These are phyloP conservation scores for Morella rubra DNA, from an alignment of 306 rosid species.

Conservation along the genomic window DNA sequence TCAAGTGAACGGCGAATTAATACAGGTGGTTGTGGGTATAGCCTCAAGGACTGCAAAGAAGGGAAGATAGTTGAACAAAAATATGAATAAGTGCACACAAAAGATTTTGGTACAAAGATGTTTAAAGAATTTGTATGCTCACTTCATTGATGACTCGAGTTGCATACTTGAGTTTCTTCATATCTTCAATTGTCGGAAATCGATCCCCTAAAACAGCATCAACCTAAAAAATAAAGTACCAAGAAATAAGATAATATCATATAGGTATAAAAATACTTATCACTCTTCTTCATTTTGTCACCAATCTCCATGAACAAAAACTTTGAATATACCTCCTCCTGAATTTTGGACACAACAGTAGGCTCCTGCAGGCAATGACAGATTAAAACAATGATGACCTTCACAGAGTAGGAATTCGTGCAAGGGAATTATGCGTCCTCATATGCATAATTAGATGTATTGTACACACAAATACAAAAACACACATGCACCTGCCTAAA, in stretches of 20 bases:
- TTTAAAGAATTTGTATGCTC: slow-evolving; percentile 32
- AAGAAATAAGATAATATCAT: slow-evolving; percentile 7
- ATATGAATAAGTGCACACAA: slow-evolving; percentile 12
- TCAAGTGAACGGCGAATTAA: slow-evolving; percentile 87
- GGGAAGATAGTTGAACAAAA: slow-evolving; percentile 21
- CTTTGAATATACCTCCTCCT: slow-evolving; percentile 73
- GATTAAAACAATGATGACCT: slow-evolving; percentile 22
- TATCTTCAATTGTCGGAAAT: slow-evolving; percentile 81
- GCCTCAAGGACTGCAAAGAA: slow-evolving; percentile 76
- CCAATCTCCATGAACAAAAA: slow-evolving; percentile 20
- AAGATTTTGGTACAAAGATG: slow-evolving; percentile 9
- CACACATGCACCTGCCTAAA: neutral
- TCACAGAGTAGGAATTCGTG: slow-evolving; percentile 22
- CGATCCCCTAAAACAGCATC: slow-evolving; percentile 85
- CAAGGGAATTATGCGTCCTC: slow-evolving; percentile 8
- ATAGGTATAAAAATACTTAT: slow-evolving; percentile 8
- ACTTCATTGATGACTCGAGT: slow-evolving; percentile 98
- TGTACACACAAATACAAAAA: neutral
- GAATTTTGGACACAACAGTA: slow-evolving; percentile 74
- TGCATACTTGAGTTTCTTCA: slow-evolving; percentile 90
- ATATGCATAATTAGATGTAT: neutral
- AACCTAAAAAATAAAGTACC: slow-evolving; percentile 45
- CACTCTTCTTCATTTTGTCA: slow-evolving; percentile 18
- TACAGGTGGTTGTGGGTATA: slow-evolving; percentile 98
- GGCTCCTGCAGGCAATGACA: slow-evolving; percentile 71